These are phyloP conservation scores for Zymoseptoria pseudotritici DNA, from an alignment of 2,329 filamentous ascomycete genomes.

Conservation along the genomic window DNA sequence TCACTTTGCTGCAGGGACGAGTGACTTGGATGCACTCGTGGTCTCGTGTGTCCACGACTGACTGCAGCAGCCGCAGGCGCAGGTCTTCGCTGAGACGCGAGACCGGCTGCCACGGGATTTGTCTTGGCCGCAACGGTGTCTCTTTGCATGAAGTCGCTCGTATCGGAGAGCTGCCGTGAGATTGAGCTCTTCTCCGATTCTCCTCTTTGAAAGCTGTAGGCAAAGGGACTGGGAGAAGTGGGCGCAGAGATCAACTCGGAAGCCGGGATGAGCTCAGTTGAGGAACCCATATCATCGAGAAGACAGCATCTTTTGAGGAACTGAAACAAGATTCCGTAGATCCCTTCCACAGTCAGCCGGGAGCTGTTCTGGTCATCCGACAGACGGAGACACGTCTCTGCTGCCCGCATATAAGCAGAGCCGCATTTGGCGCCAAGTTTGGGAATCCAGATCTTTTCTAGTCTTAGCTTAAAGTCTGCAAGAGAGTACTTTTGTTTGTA, in stretches of 20 bases:
- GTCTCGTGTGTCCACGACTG: not conserved
- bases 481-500: constrained; percentile 54
- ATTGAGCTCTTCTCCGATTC: constrained; percentile 14
- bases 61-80: constrained; percentile 2
- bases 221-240: constrained; percentile 7
- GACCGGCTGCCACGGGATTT: not conserved
- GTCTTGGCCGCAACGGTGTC: constrained; percentile 1
- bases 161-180: constrained; percentile 16
- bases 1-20: constrained; percentile 4
- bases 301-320: constrained; percentile 30
- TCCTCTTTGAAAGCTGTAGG: constrained; percentile 3
- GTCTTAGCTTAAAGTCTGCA: constrained; percentile 53
- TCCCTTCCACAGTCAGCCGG: constrained; percentile 20
- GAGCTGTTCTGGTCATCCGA: constrained; percentile 43
- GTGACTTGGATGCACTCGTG: constrained; percentile 1
- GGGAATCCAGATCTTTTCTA: constrained; percentile 58
- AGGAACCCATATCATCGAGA: constrained; percentile 26
- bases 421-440: constrained; percentile 62
- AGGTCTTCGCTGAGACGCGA: not conserved
- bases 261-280: constrained; percentile 18
- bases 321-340: constrained; percentile 25
- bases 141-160: constrained; percentile 6
- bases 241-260: constrained; percentile 17
- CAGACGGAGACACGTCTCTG: constrained; percentile 64
- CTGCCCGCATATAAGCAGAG: constrained; percentile 66